A percentile compares a stretch with the other conserved stretches of the same genome.
Evolutionary conservation across 2,329 filamentous ascomycete genomes (phyloP).

Genomic region (Capronia americana): DNA sequence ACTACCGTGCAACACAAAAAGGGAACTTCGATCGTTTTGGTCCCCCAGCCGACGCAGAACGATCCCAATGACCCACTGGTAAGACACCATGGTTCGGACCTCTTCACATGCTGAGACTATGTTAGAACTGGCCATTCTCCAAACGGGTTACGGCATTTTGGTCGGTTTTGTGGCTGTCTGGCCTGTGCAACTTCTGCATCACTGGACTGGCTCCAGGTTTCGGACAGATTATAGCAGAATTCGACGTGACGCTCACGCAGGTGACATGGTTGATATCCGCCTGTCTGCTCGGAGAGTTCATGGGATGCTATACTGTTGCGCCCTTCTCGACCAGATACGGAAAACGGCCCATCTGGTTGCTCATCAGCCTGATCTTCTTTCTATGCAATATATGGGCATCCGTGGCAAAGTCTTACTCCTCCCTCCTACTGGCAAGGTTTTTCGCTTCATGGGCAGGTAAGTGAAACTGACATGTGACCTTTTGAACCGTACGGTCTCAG

Average conservation of each 20-base stretch:
- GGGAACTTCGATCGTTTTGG: slow-evolving; percentile 1
- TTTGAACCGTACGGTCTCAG: too few relatives aligned
- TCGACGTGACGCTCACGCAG: slow-evolving; percentile 5
- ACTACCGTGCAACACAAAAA: slow-evolving; percentile 1
- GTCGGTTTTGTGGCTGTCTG: slow-evolving; percentile 20
- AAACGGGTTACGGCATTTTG: slow-evolving; percentile 14
- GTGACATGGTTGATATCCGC: slow-evolving; percentile 32
- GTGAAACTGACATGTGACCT: neutral
- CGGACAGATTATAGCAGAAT: slow-evolving; percentile 14
- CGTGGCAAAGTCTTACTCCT: neutral
- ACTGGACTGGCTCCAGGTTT: slow-evolving; percentile 20
- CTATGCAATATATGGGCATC: slow-evolving; percentile 3
- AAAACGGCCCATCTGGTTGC: slow-evolving; percentile 4
- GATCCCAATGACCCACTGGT: slow-evolving; percentile 15
- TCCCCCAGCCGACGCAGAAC: neutral
- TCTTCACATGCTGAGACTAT: neutral
- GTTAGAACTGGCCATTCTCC: slow-evolving; percentile 14
- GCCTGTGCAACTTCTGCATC: slow-evolving; percentile 21
- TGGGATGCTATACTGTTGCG: neutral
- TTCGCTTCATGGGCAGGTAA: slow-evolving; percentile 3
- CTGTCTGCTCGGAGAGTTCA: neutral
- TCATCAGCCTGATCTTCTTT: neutral
- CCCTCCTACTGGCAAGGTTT: neutral
- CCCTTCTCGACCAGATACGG: slow-evolving; percentile 6
- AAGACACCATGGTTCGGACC: neutral